A percentile compares a stretch with the other conserved stretches of the same genome.
Conservation (phyloP, 2,329 filamentous ascomycete genomes). For the Aspergillus cejpii region DNA sequence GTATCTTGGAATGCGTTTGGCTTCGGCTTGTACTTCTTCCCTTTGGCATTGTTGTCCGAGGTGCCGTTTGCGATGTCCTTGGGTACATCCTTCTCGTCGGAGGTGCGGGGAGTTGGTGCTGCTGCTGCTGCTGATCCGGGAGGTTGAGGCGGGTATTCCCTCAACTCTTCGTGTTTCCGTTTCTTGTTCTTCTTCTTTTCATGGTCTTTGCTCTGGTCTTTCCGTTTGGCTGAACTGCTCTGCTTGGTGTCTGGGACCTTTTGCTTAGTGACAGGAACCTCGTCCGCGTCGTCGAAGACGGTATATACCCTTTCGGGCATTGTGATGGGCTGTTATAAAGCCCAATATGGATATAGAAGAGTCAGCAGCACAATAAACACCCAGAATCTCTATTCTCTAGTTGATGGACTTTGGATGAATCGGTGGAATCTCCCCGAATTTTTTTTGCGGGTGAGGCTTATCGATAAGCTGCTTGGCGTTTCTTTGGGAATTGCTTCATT, state of each 20-base stretch:
- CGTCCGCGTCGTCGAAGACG: constrained; percentile 33
- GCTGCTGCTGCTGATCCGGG: neutral
- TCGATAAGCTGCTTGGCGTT: constrained; percentile 25
- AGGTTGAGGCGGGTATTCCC: constrained; percentile 4
- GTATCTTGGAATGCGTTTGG: constrained; percentile 15
- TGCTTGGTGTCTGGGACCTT: constrained; percentile 1
- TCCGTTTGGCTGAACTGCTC: constrained; percentile 8
- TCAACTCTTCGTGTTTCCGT: constrained; percentile 26
- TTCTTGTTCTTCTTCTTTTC: constrained; percentile 30
- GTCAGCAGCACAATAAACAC: neutral
- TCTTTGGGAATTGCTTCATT: neutral
- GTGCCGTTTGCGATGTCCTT: constrained; percentile 1
- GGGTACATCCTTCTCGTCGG: neutral
- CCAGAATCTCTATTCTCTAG: too few relatives aligned
- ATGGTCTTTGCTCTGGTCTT: constrained; percentile 6
- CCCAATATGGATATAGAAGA: too few relatives aligned
- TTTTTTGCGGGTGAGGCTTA: constrained; percentile 20
- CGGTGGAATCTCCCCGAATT: constrained; percentile 16
- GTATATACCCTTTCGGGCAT: constrained; percentile 42
- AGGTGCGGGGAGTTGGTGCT: neutral
- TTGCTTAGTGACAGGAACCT: constrained; percentile 18
- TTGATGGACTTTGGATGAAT: neutral
- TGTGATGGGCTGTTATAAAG: constrained; percentile 4
- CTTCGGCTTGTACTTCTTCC: constrained; percentile 10
- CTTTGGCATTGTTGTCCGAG: constrained; percentile 7